Conservation (phyloP, 2,329 filamentous ascomycete genomes). For the Aspergillus latus region DNA sequence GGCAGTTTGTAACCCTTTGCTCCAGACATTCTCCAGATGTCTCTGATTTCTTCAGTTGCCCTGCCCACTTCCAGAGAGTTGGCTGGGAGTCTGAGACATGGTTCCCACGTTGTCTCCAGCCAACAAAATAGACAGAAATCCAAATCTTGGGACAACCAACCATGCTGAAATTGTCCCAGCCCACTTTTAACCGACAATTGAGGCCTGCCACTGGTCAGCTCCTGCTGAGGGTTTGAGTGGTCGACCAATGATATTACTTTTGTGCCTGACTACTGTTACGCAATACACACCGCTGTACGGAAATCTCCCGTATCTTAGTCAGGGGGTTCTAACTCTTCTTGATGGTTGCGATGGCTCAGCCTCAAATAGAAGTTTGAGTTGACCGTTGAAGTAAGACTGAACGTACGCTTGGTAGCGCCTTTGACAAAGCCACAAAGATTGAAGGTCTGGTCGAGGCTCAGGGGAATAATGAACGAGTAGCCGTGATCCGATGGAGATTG, state of each 20-base stretch:
- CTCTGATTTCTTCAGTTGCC: not conserved
- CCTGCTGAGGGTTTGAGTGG: not conserved
- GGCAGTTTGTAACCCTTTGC: not conserved
- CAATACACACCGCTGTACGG: conserved; percentile 2
- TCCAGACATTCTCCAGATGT: not conserved
- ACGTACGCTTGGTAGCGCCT: not conserved
- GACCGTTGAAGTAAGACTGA: not conserved
- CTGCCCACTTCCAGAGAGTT: not conserved
- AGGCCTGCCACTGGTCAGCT: not conserved
- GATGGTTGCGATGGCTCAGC: not conserved
- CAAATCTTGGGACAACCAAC: not conserved
- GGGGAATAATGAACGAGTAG: not conserved
- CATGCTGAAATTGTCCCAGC: not conserved
- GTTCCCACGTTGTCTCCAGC: not conserved
- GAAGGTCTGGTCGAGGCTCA: not conserved
- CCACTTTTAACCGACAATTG: not conserved
- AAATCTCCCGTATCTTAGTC: not conserved
- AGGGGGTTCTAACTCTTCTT: not conserved
- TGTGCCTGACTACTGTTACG: not conserved
- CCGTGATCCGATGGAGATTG: not conserved
- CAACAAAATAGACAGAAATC: not conserved
- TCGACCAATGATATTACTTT: not conserved
- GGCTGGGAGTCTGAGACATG: not conserved
- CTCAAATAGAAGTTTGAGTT: not conserved
- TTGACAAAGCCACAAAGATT: not conserved